Evolutionary conservation across 129 eudicot genomes (phyloP), one percentile per base, ranked within the genome.

Genomic region (Lactuca sativa): DNA sequence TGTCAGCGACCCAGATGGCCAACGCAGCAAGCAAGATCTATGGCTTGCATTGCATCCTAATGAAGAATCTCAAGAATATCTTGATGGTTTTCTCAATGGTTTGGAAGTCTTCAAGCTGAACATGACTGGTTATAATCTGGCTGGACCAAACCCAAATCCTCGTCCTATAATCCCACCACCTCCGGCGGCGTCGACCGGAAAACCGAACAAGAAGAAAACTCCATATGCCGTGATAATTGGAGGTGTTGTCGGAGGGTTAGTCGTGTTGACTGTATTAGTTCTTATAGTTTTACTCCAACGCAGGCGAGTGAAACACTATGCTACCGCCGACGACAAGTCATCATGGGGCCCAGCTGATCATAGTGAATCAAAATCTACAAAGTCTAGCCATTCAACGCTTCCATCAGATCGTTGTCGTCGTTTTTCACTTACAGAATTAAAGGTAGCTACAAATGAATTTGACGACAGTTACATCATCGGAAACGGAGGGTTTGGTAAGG

Each of bases 21-120:
- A 44, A 6, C 14, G 1, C 37, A 14, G 78, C 54, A 78, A 78
- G 67, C 73, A 62, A 38, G 44, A 76, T n/a, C 25, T 82, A 31
- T 62, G 47, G 78, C 66, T 80, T 2, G 67, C 72, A 0, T 0
- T 86, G 69, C 54, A 11, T 16, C 87, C 85, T 11, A 41, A 47
- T 59, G 0, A 0, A 0, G 0, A 7, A 3, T 3, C 52, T 5
- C 16, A 38, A 1, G 2, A 0, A 21, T 82, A 59, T 25, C 3
- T 0, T 0, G 78, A 77, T 48, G 77, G 47, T 10, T 65, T 65
- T 34, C 44, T 86, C 41, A 86, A 86, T 17, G 91, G 87, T 3
- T 67, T 86, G 43, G 91, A 86, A 56, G 82, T 48, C 40, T 86
- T 82, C 52, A 85, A 85, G 69, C 0, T 85, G 32, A 73, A 67